Percentiles rank a stretch among this genome's conserved stretches.
phyloP scores from a whole-genome alignment of 805 yeast species.

The Blastobotrys parvus region DNA sequence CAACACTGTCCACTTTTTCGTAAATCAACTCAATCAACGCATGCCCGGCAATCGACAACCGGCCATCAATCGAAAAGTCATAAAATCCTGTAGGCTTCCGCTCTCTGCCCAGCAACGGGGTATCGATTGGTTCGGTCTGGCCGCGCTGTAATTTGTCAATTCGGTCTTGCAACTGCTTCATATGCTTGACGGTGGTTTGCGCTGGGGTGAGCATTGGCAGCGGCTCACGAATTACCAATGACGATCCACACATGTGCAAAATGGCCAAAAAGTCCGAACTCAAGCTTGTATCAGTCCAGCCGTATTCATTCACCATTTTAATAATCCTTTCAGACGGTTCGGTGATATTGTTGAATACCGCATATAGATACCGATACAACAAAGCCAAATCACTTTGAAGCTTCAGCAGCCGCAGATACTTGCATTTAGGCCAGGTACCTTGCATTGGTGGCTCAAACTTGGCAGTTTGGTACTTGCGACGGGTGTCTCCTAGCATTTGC shows the following conservation, averaged over 20 bases:
- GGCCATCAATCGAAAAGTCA: background rate
- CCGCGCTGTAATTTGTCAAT: background rate
- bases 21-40: conserved; percentile 22
- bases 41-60: background rate
- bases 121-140: background rate
- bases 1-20: conserved; percentile 26
- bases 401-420: conserved; percentile 23
- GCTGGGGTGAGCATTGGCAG: conserved; percentile 28
- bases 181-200: conserved; percentile 16
- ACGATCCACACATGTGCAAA: conserved; percentile 25
- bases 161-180: conserved; percentile 2
- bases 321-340: conserved; percentile 19
- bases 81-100: background rate
- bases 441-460: conserved; percentile 28
- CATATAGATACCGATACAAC: conserved; percentile 20
- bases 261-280: conserved; percentile 24
- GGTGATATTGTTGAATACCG: conserved; percentile 22
- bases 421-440: conserved; percentile 28
- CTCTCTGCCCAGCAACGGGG: background rate
- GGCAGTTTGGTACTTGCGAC: conserved; percentile 11
- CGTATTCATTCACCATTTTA: conserved; percentile 17
- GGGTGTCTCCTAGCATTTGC: background rate
- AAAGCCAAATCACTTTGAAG: conserved; percentile 20
- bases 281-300: conserved; percentile 24
- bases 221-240: conserved; percentile 23